These are phyloP conservation scores for Halenospora varia DNA, from an alignment of 495 filamentous ascomycete genomes.

Conservation along the genomic window DNA sequence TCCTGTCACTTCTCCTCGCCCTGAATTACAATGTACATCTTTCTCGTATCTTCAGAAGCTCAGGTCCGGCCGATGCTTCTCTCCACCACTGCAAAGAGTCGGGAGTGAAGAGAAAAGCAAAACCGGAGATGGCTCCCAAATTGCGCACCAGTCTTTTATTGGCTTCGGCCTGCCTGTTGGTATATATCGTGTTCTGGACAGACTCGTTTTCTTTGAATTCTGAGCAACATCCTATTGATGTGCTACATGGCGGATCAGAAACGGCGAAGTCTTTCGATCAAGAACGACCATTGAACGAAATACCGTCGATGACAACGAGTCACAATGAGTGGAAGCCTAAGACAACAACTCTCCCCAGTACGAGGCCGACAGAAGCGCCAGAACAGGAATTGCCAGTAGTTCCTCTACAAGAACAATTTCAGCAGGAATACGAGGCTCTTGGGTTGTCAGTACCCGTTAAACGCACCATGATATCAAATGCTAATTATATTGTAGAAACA, in stretches of 20 bases:
- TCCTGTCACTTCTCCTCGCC: background rate
- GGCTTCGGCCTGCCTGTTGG: background rate
- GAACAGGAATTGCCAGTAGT: background rate
- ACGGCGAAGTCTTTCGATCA: too few relatives aligned
- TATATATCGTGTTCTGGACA: background rate
- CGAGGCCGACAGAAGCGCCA: too few relatives aligned
- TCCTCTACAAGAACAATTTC: conserved; percentile 29
- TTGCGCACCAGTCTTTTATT: background rate
- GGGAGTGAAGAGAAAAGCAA: background rate
- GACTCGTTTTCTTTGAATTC: background rate
- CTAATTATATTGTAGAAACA: conserved; percentile 6
- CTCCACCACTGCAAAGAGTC: background rate
- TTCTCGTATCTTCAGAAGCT: background rate
- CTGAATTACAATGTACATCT: background rate
- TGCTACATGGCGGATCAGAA: background rate
- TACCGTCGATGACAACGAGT: too few relatives aligned
- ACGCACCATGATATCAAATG: background rate
- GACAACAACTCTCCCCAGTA: too few relatives aligned
- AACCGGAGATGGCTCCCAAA: background rate
- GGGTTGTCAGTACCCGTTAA: conserved; percentile 29
- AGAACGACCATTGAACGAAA: too few relatives aligned
- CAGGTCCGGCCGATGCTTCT: background rate
- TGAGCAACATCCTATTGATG: background rate
- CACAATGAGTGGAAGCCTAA: too few relatives aligned
- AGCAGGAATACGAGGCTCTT: conserved; percentile 34